Evolutionary conservation across 2,329 filamentous ascomycete genomes (phyloP), one percentile per base, ranked within the genome.

Genomic region (Calonectria crousiana): DNA sequence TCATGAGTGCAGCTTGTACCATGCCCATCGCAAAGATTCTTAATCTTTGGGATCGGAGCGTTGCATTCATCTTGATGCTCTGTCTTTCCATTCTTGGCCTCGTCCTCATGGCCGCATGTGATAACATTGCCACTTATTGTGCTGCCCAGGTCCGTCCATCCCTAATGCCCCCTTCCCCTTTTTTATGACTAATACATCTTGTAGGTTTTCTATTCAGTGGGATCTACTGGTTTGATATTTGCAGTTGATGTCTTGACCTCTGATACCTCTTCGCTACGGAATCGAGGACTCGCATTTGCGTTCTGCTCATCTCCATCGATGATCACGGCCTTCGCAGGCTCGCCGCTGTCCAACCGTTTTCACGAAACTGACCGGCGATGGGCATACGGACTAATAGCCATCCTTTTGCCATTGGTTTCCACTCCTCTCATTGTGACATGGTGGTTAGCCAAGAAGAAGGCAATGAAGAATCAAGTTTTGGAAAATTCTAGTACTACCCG

Each of bases 171-270:
- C 11, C 11, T 11, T 26, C n/a, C 14, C 1, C 9, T 8, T 28
- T 2, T 10, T 34, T 14, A 8, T 23, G 23, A 18, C 58, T 62
- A 28, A 62, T 4, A 8, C 2, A 11, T 41, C 13, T 20, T 10
- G 3, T n/a, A 76, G 72, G 71, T 93, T 3, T 90, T 93, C 74
- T 93, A 93, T 79, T 89, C 88, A 72, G 87, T 91, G 64, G 92
- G 92, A 28, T 79, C 78, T 53, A 77, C 89, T 16, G 91, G 90
- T 18, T 84, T 93, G 49, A 87, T 88, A 52, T 93, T 92, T 77
- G 87, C 88, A 41, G 85, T 93, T 44, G 88, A 89, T 74, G 89
- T 94, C 23, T 90, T 93, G 78, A 90, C 92, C 69, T 90, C 92
- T 34, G 92, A 94, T 78, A 92, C 91, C 67, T 82, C 78, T 9